Percentiles rank a stretch among this genome's conserved stretches.
These are phyloP conservation scores for Chalciporus piperatus DNA, from an alignment of 768 basidiomycete genomes.

Conservation along the genomic window DNA sequence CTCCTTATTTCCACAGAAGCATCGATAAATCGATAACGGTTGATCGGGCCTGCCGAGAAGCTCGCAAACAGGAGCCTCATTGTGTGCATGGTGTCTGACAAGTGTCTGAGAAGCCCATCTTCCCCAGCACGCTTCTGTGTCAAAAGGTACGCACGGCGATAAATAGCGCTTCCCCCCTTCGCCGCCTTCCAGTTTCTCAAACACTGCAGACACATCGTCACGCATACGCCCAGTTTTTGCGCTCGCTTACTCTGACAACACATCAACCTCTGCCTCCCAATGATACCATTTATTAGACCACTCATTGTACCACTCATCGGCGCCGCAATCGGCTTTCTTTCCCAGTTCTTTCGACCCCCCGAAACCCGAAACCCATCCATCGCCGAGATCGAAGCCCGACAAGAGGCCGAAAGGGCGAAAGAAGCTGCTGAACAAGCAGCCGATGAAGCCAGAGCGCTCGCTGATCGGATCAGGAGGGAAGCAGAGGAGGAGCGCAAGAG, in stretches of 20 bases:
- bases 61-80: not conserved
- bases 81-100: not conserved
- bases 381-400: constrained; percentile 11
- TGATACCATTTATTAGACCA: too few species aligned
- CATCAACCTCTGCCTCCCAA: not conserved
- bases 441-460: constrained; percentile 1
- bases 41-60: not conserved
- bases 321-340: not conserved
- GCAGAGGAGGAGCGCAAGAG: constrained; percentile 11
- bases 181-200: not conserved
- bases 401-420: constrained; percentile 9
- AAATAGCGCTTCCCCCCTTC: not conserved
- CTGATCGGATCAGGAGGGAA: not conserved
- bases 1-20: not conserved
- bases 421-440: constrained; percentile 6
- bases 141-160: not conserved
- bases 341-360: not conserved
- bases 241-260: not conserved
- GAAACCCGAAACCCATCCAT: constrained; percentile 10
- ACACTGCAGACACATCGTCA: not conserved
- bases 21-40: not conserved
- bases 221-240: not conserved
- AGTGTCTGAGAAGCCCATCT: not conserved
- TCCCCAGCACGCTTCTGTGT: not conserved
- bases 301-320: not conserved